Evolutionary conservation across 2,329 filamentous ascomycete genomes (phyloP).

Genomic region (Cercospora citrullina): DNA sequence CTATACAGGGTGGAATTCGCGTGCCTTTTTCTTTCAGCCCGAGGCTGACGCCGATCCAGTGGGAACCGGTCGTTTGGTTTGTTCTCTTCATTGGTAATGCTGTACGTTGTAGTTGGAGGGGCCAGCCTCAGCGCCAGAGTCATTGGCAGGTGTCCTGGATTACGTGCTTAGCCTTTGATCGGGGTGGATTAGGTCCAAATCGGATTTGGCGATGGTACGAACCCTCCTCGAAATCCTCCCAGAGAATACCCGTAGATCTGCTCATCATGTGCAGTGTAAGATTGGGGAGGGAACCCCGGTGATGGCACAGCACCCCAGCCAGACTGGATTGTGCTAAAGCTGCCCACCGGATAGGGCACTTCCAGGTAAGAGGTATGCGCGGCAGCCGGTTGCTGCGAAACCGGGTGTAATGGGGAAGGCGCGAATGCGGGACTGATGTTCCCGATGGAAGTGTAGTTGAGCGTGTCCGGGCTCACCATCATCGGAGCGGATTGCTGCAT

Average conservation of each 20-base stretch:
- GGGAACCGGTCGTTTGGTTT: not conserved
- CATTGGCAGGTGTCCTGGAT: conserved; percentile 32
- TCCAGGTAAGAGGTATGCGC: conserved; percentile 45
- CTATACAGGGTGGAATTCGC: not conserved
- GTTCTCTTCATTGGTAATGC: not conserved
- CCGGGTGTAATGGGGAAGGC: conserved; percentile 46
- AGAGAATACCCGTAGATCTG: conserved; percentile 39
- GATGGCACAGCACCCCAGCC: conserved; percentile 38
- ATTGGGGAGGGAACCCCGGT: conserved; percentile 37
- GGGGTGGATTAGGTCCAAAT: conserved; percentile 38
- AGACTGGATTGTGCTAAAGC: conserved; percentile 35
- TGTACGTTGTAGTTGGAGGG: conserved; percentile 24
- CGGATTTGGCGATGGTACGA: conserved; percentile 35
- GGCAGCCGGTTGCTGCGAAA: conserved; percentile 29
- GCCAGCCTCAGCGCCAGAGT: conserved; percentile 24
- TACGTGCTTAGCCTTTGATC: conserved; percentile 31
- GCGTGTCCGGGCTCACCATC: conserved; percentile 28
- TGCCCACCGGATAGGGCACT: conserved; percentile 40
- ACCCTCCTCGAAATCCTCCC: conserved; percentile 37
- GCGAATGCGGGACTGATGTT: conserved; percentile 54
- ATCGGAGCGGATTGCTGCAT: conserved; percentile 21
- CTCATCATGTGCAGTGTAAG: conserved; percentile 43
- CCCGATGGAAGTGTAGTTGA: conserved; percentile 39
- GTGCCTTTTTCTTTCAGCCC: not conserved
- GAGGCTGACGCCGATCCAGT: not conserved